Evolutionary conservation across 352 stramenopile species (phyloP).

Genomic region (Phytophthora boehmeriae): DNA sequence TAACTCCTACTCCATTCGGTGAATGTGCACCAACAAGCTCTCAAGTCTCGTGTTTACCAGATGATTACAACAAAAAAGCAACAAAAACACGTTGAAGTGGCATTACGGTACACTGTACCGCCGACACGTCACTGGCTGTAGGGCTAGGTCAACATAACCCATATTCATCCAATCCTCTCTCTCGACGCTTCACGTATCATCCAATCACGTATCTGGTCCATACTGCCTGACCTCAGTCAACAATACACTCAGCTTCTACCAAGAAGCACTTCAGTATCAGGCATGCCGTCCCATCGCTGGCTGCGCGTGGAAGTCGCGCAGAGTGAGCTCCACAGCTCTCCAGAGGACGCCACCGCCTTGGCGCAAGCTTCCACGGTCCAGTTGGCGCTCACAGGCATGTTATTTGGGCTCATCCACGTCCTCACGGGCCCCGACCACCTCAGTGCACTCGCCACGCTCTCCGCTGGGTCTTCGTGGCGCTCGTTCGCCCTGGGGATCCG

Average conservation of each 20-base stretch:
- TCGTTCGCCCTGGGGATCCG: slow-evolving; percentile 84
- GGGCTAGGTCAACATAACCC: not conserved
- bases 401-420: slow-evolving; percentile 72
- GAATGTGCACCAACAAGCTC: too few relatives aligned
- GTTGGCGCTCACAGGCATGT: slow-evolving; percentile 55
- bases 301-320: slow-evolving; percentile 45
- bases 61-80: too few relatives aligned
- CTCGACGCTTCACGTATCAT: too few relatives aligned
- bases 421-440: slow-evolving; percentile 87
- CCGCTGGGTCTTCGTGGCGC: slow-evolving; percentile 67
- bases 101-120: too few relatives aligned
- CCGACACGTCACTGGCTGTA: not conserved
- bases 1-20: too few relatives aligned
- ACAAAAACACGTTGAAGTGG: too few relatives aligned
- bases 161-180: too few relatives aligned
- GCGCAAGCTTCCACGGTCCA: slow-evolving; percentile 42
- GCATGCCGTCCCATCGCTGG: slow-evolving; percentile 24
- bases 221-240: not conserved
- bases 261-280: too few relatives aligned
- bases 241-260: too few relatives aligned
- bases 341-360: slow-evolving; percentile 35
- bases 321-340: slow-evolving; percentile 7
- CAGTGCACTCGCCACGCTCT: slow-evolving; percentile 83
- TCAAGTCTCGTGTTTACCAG: too few relatives aligned
- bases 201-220: too few relatives aligned